Evolutionary conservation across 139 green algal genomes (phyloP).

Genomic region (Desmodesmus armatus): DNA sequence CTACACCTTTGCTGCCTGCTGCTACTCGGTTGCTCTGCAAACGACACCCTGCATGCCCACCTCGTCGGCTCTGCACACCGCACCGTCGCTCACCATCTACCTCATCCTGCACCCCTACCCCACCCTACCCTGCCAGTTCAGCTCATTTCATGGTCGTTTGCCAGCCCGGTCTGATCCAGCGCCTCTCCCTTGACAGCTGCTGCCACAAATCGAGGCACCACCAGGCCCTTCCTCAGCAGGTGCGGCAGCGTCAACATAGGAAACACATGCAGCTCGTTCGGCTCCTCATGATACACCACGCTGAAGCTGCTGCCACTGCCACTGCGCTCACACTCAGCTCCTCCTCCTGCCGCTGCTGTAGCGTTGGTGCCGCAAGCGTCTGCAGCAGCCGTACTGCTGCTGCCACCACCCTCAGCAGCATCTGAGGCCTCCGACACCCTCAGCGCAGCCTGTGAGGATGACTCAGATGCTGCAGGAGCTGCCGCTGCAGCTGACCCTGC

Average conservation of each 20-base stretch:
- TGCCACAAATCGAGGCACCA: constrained; percentile 5
- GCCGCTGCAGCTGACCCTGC: not conserved
- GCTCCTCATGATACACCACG: constrained; percentile 35
- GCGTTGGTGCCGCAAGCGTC: not conserved
- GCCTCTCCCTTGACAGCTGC: not conserved
- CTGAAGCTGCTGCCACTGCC: not conserved
- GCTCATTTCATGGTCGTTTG: no score
- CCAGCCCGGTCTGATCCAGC: no score
- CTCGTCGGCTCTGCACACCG: no score
- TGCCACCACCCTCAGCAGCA: not conserved
- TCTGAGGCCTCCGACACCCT: not conserved
- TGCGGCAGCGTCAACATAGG: constrained; percentile 19
- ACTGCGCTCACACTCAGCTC: not conserved
- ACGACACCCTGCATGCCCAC: no score
- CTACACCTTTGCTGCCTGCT: no score
- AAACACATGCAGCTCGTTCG: constrained; percentile 9
- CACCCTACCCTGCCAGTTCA: no score
- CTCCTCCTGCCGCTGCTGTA: not conserved
- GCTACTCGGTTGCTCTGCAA: no score
- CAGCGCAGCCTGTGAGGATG: not conserved
- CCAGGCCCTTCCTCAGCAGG: constrained; percentile 13
- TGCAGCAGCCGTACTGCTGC: not conserved
- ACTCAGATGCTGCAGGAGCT: not conserved
- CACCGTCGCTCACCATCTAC: no score
- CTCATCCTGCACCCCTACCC: no score